Evolutionary conservation across 2,329 filamentous ascomycete genomes (phyloP).

Genomic region (Keithomyces neogunnii): DNA sequence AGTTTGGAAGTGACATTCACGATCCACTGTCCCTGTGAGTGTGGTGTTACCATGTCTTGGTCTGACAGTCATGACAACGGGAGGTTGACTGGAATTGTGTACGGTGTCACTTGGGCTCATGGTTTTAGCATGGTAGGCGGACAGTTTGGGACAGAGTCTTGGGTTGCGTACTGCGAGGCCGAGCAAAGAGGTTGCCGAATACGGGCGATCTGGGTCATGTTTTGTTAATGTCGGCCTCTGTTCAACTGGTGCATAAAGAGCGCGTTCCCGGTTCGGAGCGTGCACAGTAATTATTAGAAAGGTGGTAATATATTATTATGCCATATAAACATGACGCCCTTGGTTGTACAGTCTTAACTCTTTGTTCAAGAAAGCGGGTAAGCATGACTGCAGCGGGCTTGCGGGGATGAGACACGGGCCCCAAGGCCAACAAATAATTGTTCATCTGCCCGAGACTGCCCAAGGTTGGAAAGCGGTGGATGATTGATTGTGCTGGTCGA

Average conservation of each 20-base stretch:
- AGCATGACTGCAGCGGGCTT: too few relatives aligned
- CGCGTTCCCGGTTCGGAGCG: conserved; percentile 6
- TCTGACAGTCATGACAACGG: conserved; percentile 20
- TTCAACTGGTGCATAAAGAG: conserved; percentile 8
- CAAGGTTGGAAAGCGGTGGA: too few relatives aligned
- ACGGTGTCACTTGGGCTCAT: conserved; percentile 12
- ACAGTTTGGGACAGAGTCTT: conserved; percentile 4
- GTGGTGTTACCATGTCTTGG: conserved; percentile 17
- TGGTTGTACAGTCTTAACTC: too few relatives aligned
- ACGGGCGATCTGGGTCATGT: not conserved
- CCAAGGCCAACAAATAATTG: too few relatives aligned
- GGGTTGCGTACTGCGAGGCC: conserved; percentile 5
- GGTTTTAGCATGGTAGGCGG: conserved; percentile 9
- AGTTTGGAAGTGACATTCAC: not conserved
- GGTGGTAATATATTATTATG: not conserved
- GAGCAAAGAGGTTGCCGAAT: not conserved
- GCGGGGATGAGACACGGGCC: too few relatives aligned
- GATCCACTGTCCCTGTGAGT: conserved; percentile 7
- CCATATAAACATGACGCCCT: not conserved
- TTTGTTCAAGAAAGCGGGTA: too few relatives aligned
- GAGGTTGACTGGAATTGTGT: conserved; percentile 17
- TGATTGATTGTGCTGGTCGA: too few relatives aligned
- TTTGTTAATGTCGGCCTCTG: conserved; percentile 2
- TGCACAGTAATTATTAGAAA: conserved; percentile 4
- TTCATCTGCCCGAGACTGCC: too few relatives aligned